phyloP scores from a whole-genome alignment of 2,329 filamentous ascomycete genomes.

The Cytospora mali region DNA sequence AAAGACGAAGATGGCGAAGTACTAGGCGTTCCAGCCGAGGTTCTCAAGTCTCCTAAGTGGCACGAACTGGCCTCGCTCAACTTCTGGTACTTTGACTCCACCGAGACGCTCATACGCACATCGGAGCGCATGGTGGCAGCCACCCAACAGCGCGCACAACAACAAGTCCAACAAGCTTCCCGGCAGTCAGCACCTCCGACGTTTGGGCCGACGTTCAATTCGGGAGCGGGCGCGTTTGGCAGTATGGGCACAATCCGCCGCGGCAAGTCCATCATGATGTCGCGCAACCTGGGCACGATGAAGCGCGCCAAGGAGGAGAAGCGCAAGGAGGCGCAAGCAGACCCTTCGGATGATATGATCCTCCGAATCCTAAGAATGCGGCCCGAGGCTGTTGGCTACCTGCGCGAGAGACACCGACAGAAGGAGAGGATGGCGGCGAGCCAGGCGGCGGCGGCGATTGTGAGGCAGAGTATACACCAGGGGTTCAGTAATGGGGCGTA shows the following conservation, averaged over 20 bases:
- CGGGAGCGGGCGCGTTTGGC: constrained; percentile 56
- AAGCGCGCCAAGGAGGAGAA: constrained; percentile 94
- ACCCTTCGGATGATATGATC: constrained; percentile 98
- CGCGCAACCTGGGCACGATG: constrained; percentile 94
- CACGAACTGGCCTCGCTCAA: constrained; percentile 95
- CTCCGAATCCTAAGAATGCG: constrained; percentile 92
- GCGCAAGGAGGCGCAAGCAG: constrained; percentile 90
- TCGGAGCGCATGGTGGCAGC: constrained; percentile 94
- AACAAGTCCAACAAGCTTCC: constrained; percentile 59
- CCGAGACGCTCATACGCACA: constrained; percentile 88
- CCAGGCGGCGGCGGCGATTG: constrained; percentile 90
- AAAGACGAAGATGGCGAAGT: constrained; percentile 81
- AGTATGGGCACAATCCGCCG: constrained; percentile 69
- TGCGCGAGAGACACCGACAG: constrained; percentile 88
- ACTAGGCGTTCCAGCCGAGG: constrained; percentile 84
- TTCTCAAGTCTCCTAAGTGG: constrained; percentile 96
- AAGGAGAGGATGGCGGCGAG: constrained; percentile 91
- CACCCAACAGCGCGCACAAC: constrained; percentile 73
- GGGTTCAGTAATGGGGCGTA: constrained; percentile 52
- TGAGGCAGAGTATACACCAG: constrained; percentile 79
- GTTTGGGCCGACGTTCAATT: constrained; percentile 53
- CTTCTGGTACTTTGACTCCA: constrained; percentile 97
- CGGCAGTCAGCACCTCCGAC: constrained; percentile 32
- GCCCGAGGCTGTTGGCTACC: constrained; percentile 82
- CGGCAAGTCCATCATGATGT: constrained; percentile 87